phyloP scores from a whole-genome alignment of 1,139 yeast genomes.

The Saccharomycopsis crataegensis region DNA sequence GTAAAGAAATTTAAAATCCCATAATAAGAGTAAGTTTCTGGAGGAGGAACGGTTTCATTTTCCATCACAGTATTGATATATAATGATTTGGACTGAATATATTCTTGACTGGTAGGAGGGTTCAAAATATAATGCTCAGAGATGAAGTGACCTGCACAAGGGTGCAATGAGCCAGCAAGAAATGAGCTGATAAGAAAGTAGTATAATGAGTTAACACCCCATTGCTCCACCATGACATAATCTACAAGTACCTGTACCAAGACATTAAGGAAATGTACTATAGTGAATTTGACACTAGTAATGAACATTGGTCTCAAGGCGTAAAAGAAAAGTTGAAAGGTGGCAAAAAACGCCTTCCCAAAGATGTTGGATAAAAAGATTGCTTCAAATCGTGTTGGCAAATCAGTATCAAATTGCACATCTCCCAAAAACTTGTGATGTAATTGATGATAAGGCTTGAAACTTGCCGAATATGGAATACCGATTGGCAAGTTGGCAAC shows the following conservation, averaged over 20 bases:
- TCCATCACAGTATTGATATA: conserved; percentile 26
- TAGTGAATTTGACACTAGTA: conserved; percentile 66
- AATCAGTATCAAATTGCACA: conserved; percentile 73
- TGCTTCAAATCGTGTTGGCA: conserved; percentile 78
- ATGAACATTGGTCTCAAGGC: conserved; percentile 87
- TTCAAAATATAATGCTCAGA: conserved; percentile 85
- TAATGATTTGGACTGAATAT: conserved; percentile 8
- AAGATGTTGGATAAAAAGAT: conserved; percentile 62
- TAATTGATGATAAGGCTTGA: conserved; percentile 84
- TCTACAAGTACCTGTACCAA: conserved; percentile 55
- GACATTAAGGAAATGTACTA: conserved; percentile 66
- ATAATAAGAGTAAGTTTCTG: conserved; percentile 84
- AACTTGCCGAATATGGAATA: conserved; percentile 83
- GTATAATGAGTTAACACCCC: conserved; percentile 58
- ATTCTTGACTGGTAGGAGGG: conserved; percentile 35
- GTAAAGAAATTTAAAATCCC: conserved; percentile 71
- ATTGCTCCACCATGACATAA: conserved; percentile 41
- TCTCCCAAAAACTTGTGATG: conserved; percentile 94
- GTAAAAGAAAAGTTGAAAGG: conserved; percentile 81
- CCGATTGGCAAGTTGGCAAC: conserved; percentile 82
- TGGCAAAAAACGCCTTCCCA: conserved; percentile 87
- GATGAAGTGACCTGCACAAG: conserved; percentile 91
- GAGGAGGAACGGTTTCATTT: conserved; percentile 38
- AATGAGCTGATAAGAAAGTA: conserved; percentile 75
- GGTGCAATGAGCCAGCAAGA: conserved; percentile 87